phyloP scores from a whole-genome alignment of 148 eudicot genomes.

The Rhododendron vialii region DNA sequence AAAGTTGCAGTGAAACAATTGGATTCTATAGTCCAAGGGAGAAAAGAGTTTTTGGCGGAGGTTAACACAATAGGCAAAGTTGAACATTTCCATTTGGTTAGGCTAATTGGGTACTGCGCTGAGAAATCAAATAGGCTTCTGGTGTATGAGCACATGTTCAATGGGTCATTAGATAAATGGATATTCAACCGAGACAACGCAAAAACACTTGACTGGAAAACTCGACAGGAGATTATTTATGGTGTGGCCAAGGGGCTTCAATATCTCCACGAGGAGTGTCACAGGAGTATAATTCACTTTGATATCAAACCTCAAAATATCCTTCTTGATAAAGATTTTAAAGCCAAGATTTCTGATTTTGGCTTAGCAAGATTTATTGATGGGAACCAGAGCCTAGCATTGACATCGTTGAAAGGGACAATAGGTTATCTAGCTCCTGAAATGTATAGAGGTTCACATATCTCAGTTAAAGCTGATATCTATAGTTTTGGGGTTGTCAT shows the following conservation, averaged over 20 bases:
- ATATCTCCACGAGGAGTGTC: not conserved
- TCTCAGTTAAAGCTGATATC: too few species aligned
- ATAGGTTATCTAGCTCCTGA: too few species aligned
- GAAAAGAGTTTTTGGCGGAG: constrained; percentile 32
- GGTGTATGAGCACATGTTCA: constrained; percentile 37
- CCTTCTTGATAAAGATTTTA: too few species aligned
- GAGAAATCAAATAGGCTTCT: constrained; percentile 29
- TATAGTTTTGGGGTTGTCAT: too few species aligned
- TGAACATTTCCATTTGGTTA: constrained; percentile 12
- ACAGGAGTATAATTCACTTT: too few species aligned
- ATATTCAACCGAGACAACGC: constrained; percentile 17
- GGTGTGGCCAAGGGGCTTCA: constrained; percentile 19
- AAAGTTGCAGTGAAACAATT: constrained; percentile 22
- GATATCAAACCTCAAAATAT: too few species aligned
- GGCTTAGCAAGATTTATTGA: too few species aligned
- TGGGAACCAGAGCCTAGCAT: too few species aligned
- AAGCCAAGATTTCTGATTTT: too few species aligned
- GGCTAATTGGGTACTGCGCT: constrained; percentile 33
- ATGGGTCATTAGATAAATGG: constrained; percentile 39
- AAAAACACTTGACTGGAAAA: not conserved
- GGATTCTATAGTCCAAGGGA: constrained; percentile 14
- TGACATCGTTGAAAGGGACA: too few species aligned
- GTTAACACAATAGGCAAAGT: constrained; percentile 33
- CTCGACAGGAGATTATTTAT: constrained; percentile 22
- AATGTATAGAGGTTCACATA: too few species aligned